Percentiles rank a stretch among this genome's conserved stretches.
Evolutionary conservation across 176 grass and related monocot species (phyloP).

Genomic region (Oryza punctata): DNA sequence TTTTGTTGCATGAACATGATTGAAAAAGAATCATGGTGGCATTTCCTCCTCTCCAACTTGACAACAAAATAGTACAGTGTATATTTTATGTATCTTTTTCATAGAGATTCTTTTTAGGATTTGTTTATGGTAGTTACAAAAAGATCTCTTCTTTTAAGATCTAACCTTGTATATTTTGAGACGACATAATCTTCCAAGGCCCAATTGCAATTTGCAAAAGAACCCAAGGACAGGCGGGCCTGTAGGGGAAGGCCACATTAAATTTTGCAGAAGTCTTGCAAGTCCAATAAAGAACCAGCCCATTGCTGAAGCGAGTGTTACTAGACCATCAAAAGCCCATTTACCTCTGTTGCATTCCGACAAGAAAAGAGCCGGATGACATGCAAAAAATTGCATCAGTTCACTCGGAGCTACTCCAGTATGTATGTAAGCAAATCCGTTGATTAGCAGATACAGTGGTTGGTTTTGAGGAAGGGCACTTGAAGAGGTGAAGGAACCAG

Average conservation of each 20-base stretch:
- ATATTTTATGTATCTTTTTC: background rate
- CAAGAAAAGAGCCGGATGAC: too few relatives aligned
- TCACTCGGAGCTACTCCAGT: too few relatives aligned
- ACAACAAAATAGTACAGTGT: too few relatives aligned
- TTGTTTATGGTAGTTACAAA: background rate
- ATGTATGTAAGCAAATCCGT: too few relatives aligned
- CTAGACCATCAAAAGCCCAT: background rate
- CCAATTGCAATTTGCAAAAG: too few relatives aligned
- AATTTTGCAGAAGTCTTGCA: background rate
- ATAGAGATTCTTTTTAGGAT: background rate
- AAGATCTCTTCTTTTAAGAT: background rate
- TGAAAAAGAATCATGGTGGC: background rate
- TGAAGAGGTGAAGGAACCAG: background rate
- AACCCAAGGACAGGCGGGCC: background rate
- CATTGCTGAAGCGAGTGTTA: background rate
- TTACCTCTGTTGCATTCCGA: background rate
- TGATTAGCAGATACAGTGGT: background rate
- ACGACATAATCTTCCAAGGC: too few relatives aligned
- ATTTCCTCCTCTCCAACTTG: background rate
- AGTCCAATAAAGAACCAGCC: background rate
- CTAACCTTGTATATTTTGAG: background rate
- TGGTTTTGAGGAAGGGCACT: background rate
- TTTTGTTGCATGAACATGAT: background rate
- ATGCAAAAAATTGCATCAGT: too few relatives aligned
- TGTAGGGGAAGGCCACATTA: background rate